Conservation (phyloP, 805 yeast genomes). For the Candida xyloterini region DNA sequence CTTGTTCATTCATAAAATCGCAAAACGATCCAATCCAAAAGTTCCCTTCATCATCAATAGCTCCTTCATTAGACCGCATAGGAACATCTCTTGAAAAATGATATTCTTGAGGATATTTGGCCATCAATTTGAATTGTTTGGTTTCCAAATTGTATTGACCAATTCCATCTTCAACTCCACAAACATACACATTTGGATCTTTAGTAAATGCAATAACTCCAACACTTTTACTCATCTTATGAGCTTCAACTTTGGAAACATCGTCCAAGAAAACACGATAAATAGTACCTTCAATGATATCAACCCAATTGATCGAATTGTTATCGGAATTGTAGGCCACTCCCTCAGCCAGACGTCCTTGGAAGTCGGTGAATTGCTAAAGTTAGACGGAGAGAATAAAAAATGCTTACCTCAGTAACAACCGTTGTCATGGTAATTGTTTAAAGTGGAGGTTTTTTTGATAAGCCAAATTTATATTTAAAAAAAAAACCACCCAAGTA, state of each 20-base stretch:
- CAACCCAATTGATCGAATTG: slow-evolving; percentile 50
- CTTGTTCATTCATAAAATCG: slow-evolving; percentile 24
- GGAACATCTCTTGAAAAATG: slow-evolving; percentile 25
- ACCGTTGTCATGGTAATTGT: slow-evolving; percentile 3
- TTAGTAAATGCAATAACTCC: slow-evolving; percentile 74
- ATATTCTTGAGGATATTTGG: slow-evolving; percentile 40
- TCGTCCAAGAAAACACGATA: slow-evolving; percentile 34
- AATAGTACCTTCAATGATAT: slow-evolving; percentile 40
- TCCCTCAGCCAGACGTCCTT: slow-evolving; percentile 61
- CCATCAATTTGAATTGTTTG: slow-evolving; percentile 35
- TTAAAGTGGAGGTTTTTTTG: background rate
- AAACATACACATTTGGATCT: slow-evolving; percentile 50
- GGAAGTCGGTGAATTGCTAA: slow-evolving; percentile 28
- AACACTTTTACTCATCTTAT: slow-evolving; percentile 41
- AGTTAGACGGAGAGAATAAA: background rate
- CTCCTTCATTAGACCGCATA: slow-evolving; percentile 79
- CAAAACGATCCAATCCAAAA: slow-evolving; percentile 83
- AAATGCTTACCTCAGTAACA: slow-evolving; percentile 8
- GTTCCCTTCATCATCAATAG: slow-evolving; percentile 71
- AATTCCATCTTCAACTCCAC: slow-evolving; percentile 66
- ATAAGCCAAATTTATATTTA: background rate
- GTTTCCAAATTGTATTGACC: slow-evolving; percentile 48
- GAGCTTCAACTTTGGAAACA: slow-evolving; percentile 33
- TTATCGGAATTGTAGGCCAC: slow-evolving; percentile 58
- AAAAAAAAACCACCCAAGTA: background rate